phyloP scores from a whole-genome alignment of 2,329 filamentous ascomycete genomes.

The Escovopsis sp. region DNA sequence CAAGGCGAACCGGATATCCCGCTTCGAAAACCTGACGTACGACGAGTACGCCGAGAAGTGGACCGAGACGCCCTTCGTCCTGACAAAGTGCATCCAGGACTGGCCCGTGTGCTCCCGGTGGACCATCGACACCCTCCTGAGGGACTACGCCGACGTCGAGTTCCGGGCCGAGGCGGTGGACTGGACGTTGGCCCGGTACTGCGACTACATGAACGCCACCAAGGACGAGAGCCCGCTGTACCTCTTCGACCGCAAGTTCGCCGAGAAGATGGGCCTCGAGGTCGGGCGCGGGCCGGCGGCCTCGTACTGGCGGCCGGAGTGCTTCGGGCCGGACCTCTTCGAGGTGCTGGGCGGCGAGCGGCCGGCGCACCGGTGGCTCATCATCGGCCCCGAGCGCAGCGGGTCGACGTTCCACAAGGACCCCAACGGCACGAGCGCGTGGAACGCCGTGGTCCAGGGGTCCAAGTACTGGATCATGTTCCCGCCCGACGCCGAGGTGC shows the following conservation, averaged over 20 bases:
- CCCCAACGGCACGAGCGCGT: conserved; percentile 60
- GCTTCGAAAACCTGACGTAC: conserved; percentile 52
- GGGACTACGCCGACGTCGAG: conserved; percentile 47
- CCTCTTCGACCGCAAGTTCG: conserved; percentile 78
- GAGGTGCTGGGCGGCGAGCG: conserved; percentile 61
- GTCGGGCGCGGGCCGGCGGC: conserved; percentile 37
- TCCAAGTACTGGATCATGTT: conserved; percentile 99
- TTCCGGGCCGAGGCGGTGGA: conserved; percentile 91
- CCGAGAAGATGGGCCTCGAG: conserved; percentile 64
- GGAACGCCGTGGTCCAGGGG: conserved; percentile 85
- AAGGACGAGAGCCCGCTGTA: conserved; percentile 82
- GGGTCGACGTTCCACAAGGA: conserved; percentile 93
- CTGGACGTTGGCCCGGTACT: conserved; percentile 73
- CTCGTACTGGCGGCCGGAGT: conserved; percentile 66
- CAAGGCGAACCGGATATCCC: conserved; percentile 53
- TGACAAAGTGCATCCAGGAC: conserved; percentile 63
- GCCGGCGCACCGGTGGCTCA: conserved; percentile 84
- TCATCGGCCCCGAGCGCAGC: conserved; percentile 73
- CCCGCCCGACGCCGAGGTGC: conserved; percentile 61
- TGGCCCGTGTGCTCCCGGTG: conserved; percentile 71
- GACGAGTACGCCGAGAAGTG: conserved; percentile 62
- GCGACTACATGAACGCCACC: conserved; percentile 66
- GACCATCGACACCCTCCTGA: conserved; percentile 52
- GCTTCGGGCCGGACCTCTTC: conserved; percentile 81
- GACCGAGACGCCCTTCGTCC: conserved; percentile 72